Evolutionary conservation across 1,139 yeast species (phyloP).

Genomic region (Taphrina pruni): DNA sequence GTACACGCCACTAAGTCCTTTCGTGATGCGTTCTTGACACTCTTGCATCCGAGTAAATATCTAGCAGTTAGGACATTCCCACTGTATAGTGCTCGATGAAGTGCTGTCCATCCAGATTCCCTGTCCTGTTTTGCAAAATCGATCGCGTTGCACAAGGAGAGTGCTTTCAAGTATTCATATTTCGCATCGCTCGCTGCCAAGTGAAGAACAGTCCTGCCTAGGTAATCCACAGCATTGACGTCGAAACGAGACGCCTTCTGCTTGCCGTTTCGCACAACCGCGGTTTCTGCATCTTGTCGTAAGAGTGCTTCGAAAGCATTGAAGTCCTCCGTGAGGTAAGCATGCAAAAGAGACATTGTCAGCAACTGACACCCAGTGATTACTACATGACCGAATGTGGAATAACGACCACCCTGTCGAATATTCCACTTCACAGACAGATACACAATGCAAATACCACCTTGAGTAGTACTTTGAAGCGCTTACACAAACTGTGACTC

Average conservation of each 20-base stretch:
- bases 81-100: slow-evolving; percentile 69
- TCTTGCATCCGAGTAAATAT: slow-evolving; percentile 55
- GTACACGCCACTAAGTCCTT: slow-evolving; percentile 60
- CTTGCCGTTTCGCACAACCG: neutral
- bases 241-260: neutral
- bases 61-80: slow-evolving; percentile 67
- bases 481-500: too few species aligned
- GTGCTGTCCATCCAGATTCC: slow-evolving; percentile 84
- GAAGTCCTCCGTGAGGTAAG: slow-evolving; percentile 30
- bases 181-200: slow-evolving; percentile 62
- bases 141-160: slow-evolving; percentile 59
- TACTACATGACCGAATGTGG: slow-evolving; percentile 2
- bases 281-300: neutral
- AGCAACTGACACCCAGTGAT: neutral
- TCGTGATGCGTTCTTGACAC: slow-evolving; percentile 1
- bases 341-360: slow-evolving; percentile 26
- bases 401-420: neutral
- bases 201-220: slow-evolving; percentile 72
- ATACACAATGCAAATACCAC: too few species aligned
- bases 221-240: slow-evolving; percentile 28
- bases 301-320: slow-evolving; percentile 7
- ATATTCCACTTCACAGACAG: neutral
- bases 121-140: slow-evolving; percentile 62
- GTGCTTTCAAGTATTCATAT: slow-evolving; percentile 56
- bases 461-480: too few species aligned